phyloP scores from a whole-genome alignment of 2,329 filamentous ascomycete species.

The Scedosporium minutisporum region DNA sequence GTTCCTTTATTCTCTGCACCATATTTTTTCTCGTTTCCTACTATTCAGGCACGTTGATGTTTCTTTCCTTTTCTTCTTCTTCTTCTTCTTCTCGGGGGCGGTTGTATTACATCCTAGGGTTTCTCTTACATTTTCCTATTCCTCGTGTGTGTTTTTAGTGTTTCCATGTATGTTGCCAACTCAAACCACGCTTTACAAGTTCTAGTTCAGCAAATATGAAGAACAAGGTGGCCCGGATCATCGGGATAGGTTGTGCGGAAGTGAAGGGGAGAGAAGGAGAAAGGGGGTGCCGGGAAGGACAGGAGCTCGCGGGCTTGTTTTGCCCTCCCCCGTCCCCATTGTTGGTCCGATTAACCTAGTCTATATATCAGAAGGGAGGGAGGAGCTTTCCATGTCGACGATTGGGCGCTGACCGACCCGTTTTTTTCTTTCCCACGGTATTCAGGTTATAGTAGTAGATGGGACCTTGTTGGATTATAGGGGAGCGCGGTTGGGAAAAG shows the following conservation, averaged over 20 bases:
- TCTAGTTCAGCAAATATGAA: background rate
- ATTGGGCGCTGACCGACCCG: background rate
- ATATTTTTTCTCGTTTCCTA: background rate
- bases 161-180: background rate
- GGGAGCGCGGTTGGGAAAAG: background rate
- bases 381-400: background rate
- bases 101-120: background rate
- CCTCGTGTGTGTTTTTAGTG: background rate
- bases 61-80: background rate
- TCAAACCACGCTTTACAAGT: background rate
- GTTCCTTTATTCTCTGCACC: background rate
- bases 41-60: background rate
- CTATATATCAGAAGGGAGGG: background rate
- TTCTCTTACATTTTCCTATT: background rate
- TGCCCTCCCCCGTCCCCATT: background rate
- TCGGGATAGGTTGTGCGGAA: background rate
- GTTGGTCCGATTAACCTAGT: background rate
- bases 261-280: background rate
- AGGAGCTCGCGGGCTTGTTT: background rate
- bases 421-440: constrained; percentile 1
- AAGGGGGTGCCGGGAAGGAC: background rate
- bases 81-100: background rate
- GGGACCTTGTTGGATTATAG: background rate
- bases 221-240: background rate
- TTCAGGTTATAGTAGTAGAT: background rate